Evolutionary conservation across 2,329 filamentous ascomycete genomes (phyloP).

Genomic region (Diaporthe australafricana): DNA sequence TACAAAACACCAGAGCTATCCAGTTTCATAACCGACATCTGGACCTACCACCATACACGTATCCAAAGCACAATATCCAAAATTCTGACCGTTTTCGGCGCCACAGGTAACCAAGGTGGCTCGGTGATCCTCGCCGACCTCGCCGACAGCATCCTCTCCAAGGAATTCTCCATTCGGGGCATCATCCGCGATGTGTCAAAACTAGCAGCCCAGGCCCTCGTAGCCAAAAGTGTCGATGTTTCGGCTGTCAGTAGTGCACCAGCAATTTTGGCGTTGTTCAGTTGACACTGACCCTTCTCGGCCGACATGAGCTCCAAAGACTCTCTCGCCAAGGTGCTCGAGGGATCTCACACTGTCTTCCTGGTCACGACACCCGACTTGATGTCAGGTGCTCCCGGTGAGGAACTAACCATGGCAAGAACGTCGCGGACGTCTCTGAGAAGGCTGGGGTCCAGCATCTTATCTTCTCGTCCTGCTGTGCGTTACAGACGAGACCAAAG

Average conservation of each 20-base stretch:
- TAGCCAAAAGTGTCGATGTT: slow-evolving; percentile 54
- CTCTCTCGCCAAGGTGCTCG: slow-evolving; percentile 51
- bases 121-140: slow-evolving; percentile 59
- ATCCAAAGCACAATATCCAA: too few species aligned
- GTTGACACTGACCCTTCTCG: too few species aligned
- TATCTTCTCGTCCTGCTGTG: slow-evolving; percentile 48
- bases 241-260: too few species aligned
- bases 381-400: slow-evolving; percentile 1
- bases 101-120: slow-evolving; percentile 62
- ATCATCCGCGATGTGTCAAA: slow-evolving; percentile 59
- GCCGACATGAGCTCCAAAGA: slow-evolving; percentile 54
- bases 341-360: slow-evolving; percentile 56
- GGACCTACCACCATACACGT: too few species aligned
- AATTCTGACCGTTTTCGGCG: slow-evolving; percentile 56
- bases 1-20: too few species aligned
- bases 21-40: too few species aligned
- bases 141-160: slow-evolving; percentile 56
- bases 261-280: too few species aligned
- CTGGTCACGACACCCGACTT: slow-evolving; percentile 45
- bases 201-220: slow-evolving; percentile 52
- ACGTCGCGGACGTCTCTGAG: slow-evolving; percentile 52
- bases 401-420: slow-evolving; percentile 51
- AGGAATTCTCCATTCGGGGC: slow-evolving; percentile 57
- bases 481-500: slow-evolving; percentile 43
- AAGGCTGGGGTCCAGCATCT: slow-evolving; percentile 47